Evolutionary conservation across 805 yeast species (phyloP).

Genomic region (Pichia occidentalis): DNA sequence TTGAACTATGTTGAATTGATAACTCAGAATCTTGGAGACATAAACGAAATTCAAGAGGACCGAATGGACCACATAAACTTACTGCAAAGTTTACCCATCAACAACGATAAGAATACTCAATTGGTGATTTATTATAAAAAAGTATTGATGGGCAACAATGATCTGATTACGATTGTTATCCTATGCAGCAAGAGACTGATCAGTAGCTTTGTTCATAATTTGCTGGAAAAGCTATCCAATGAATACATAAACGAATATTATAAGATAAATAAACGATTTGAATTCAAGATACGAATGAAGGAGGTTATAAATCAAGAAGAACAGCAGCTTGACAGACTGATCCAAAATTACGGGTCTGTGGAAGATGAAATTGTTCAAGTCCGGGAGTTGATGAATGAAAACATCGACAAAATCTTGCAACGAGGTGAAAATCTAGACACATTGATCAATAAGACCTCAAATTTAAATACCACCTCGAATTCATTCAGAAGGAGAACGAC

Average conservation of each 20-base stretch:
- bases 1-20: slow-evolving; percentile 49
- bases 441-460: slow-evolving; percentile 73
- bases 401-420: slow-evolving; percentile 61
- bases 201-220: slow-evolving; percentile 39
- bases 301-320: slow-evolving; percentile 53
- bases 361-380: slow-evolving; percentile 59
- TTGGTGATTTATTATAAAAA: slow-evolving; percentile 44
- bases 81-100: slow-evolving; percentile 18
- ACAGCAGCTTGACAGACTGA: slow-evolving; percentile 36
- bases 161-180: slow-evolving; percentile 45
- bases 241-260: slow-evolving; percentile 32
- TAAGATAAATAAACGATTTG: slow-evolving; percentile 25
- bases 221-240: slow-evolving; percentile 44
- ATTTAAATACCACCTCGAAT: slow-evolving; percentile 58
- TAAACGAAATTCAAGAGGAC: slow-evolving; percentile 39
- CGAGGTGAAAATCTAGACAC: slow-evolving; percentile 72
- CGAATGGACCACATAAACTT: slow-evolving; percentile 25
- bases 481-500: slow-evolving; percentile 66
- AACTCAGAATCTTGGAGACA: slow-evolving; percentile 47
- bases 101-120: slow-evolving; percentile 19
- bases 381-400: slow-evolving; percentile 62
- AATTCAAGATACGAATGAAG: slow-evolving; percentile 49
- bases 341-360: slow-evolving; percentile 28
- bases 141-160: slow-evolving; percentile 36
- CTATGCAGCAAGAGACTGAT: slow-evolving; percentile 40